Evolutionary conservation across 1,139 yeast genomes (phyloP), one percentile per base, ranked within the genome.

Genomic region (Debaryomyces sp.): DNA sequence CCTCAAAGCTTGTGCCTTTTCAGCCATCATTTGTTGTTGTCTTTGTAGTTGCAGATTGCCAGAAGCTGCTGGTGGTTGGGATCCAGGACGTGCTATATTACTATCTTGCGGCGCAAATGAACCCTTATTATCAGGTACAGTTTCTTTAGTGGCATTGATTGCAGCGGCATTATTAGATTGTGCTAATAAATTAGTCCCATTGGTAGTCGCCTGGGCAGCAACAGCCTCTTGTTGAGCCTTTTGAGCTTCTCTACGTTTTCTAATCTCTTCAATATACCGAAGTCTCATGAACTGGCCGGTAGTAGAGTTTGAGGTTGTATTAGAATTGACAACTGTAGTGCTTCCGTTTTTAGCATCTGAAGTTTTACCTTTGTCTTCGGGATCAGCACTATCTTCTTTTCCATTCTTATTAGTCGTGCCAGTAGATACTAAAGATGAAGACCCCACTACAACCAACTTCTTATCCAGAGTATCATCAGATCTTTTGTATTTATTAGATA

Each of bases 281-380:
- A 77, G 63, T 49, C 81, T 68, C 80, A 76, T 75, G 52, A 77
- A 77, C 56, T 76, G 80, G 30, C 77, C 77, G 4, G 76, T 64
- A 18, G 68, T 59, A 5, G 47, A 30, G 29, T 65, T 54, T 12
- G 66, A 55, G 7, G 67, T 53, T 38, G 63, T 51, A 7, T 63
- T 56, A 12, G 58, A 46, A 33, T 57, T 57, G 1, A 59, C 57
- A 15, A 61, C 54, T 24, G 65, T 55, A 10, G 56, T 39, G 9
- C 17, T 30, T 15, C 47, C 47, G 22, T 27, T 22, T 30, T 62
- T 62, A 29, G 36, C 1, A 3, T 68, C 73, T n/a, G 51, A 48
- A 44, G 64, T 68, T 46, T 64, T 69, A 6, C 45, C 38, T 47
- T 66, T 66, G 6, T 53, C 41, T 18, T 68, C 73, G 8, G 63